Percentiles rank a stretch among this genome's conserved stretches.
Conservation (phyloP, 805 yeast genomes). For the Metschnikowia chrysomelidarum region DNA sequence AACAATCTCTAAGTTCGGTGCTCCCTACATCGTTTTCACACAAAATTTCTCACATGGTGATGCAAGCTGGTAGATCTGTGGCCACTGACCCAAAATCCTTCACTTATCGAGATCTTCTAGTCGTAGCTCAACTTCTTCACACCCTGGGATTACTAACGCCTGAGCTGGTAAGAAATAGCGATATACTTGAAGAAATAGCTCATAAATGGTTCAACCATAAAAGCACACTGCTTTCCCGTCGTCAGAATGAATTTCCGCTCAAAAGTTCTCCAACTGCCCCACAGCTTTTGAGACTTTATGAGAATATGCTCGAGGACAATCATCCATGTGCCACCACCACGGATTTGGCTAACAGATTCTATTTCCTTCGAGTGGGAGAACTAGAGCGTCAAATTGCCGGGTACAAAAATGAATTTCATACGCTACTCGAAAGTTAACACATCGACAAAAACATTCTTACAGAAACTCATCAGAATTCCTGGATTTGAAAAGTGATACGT, state of each 20-base stretch:
- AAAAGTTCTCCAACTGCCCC: constrained; percentile 17
- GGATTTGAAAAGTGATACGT: no score
- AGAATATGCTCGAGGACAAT: constrained; percentile 25
- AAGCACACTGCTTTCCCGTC: constrained; percentile 24
- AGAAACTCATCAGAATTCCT: no score
- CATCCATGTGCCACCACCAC: constrained; percentile 32
- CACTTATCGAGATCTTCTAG: constrained; percentile 32
- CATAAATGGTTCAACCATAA: constrained; percentile 32
- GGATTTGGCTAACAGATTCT: constrained; percentile 37
- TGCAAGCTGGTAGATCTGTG: constrained; percentile 7
- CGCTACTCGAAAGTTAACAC: constrained; percentile 1
- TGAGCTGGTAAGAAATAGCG: constrained; percentile 15
- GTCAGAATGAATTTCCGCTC: constrained; percentile 18
- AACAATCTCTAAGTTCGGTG: no score
- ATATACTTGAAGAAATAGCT: constrained; percentile 24
- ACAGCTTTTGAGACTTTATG: constrained; percentile 26
- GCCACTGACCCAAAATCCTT: constrained; percentile 17
- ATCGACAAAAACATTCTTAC: no score
- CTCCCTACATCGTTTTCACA: no score
- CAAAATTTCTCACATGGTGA: no score
- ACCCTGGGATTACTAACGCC: constrained; percentile 30
- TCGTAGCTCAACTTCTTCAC: constrained; percentile 39
- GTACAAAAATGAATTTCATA: constrained; percentile 20
- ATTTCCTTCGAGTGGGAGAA: constrained; percentile 32
- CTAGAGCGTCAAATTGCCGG: constrained; percentile 26